Conservation (phyloP, 2,329 filamentous ascomycete genomes). For the Gnomoniopsis sp. region DNA sequence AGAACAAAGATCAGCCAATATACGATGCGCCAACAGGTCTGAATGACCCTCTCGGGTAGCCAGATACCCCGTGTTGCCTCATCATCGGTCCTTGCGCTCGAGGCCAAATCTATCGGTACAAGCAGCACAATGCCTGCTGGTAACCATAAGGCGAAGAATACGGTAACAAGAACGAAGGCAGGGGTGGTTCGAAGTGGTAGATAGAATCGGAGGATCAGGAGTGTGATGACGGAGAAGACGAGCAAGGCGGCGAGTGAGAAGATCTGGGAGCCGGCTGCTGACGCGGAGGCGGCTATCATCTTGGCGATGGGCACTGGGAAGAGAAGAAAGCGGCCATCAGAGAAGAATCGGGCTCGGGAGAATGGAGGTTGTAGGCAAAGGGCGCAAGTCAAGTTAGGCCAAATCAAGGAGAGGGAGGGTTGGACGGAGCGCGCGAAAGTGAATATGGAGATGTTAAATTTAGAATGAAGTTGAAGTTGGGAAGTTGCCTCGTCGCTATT, state of each 20-base stretch:
- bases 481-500: constrained; percentile 1
- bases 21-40: constrained; percentile 89
- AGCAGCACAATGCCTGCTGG: constrained; percentile 88
- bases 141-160: constrained; percentile 93
- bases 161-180: constrained; percentile 82
- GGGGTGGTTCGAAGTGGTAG: constrained; percentile 88
- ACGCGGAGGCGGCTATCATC: constrained; percentile 27
- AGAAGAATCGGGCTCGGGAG: not conserved
- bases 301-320: constrained; percentile 11
- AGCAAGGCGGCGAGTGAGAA: constrained; percentile 73
- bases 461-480: not conserved
- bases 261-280: constrained; percentile 73
- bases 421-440: not conserved
- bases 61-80: constrained; percentile 76
- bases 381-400: not conserved
- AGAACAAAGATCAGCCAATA: constrained; percentile 97
- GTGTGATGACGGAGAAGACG: constrained; percentile 69
- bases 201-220: constrained; percentile 85
- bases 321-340: constrained; percentile 8
- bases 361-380: not conserved
- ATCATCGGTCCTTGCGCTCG: constrained; percentile 71
- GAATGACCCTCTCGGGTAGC: constrained; percentile 72
- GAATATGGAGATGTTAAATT: not conserved
- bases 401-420: not conserved
- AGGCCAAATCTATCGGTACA: constrained; percentile 93